Base-by-base conservation (phyloP, 2,329 filamentous ascomycete species). In the Alternaria atra region DNA sequence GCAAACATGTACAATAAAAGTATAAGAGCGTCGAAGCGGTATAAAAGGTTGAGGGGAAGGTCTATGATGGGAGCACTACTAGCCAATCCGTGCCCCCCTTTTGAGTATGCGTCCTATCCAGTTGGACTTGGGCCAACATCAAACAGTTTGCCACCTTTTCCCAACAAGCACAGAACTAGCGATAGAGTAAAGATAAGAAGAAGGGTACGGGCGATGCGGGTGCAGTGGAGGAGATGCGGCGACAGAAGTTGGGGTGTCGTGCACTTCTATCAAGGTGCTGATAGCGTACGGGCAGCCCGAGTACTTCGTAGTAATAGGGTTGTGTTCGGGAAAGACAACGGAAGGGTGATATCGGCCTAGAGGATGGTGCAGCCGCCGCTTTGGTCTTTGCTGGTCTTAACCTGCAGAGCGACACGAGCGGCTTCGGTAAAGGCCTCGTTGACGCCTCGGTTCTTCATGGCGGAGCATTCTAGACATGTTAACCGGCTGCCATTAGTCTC, bases 391-490 rank as follows among this genome's bases (percentile, higher is more conserved):
- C 77, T 78, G 55, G 79, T 82, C 78, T 85, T 85, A 68, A 85
- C 83, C 59, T 81, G 79, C 30, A 99, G 84, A 13, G 95, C 95
- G 35, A 99, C 95, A 73, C 96, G 91, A 25, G 95, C 94, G 40
- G 95, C 95, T 83, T 99, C 95, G 40, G 95, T 98, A 76, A 99
- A 99, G 43, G 95, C 95, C 81, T 99, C 95, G 80, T 98, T 97
- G 75, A 99, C 96, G 63, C 95, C 95, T 52, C 95, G 89, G 81
- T 99, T 99, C 82, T 94, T 91, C 89, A 98, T 98, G 58, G 95
- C 95, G 37, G 95, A 98, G 84, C 95, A 99, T 85, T 99, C 95
- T 90, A 73, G 4, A 48, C 23, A 40, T 17, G 48, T 73, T 48
- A 73, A 60, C 44, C 23, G 25, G 13, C 7, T 50, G 10, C 15